phyloP scores from a whole-genome alignment of 2,329 filamentous ascomycete species.

The Sphaerulina vaccinii region DNA sequence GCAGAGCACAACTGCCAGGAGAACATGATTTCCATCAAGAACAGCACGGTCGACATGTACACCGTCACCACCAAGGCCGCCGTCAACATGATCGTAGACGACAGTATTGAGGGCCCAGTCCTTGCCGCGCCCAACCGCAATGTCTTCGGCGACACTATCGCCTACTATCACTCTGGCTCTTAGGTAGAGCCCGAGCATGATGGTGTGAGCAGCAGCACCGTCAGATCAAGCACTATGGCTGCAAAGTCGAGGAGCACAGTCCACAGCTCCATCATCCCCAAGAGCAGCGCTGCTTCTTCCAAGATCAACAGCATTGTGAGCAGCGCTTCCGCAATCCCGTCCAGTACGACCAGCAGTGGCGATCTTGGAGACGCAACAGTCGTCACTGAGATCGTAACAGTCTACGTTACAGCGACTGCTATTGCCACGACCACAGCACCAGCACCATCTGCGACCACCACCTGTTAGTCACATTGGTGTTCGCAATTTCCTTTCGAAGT shows the following conservation, averaged over 20 bases:
- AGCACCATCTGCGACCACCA: background rate
- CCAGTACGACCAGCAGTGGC: background rate
- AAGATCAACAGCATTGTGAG: conserved; percentile 1
- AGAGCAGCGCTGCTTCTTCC: background rate
- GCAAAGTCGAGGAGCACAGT: too few species aligned
- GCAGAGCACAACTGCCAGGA: conserved; percentile 50
- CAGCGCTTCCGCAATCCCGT: background rate
- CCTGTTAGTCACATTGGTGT: conserved; percentile 3
- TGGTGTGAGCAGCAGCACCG: conserved; percentile 1
- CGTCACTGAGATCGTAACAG: background rate
- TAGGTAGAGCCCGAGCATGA: background rate
- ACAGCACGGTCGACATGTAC: conserved; percentile 47
- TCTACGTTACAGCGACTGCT: background rate
- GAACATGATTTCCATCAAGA: conserved; percentile 49
- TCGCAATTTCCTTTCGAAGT: conserved; percentile 2
- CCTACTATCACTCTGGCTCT: conserved; percentile 31
- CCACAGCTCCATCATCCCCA: background rate
- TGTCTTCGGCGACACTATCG: conserved; percentile 51
- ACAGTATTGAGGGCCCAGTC: conserved; percentile 38
- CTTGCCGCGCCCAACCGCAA: conserved; percentile 48
- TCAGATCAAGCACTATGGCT: background rate
- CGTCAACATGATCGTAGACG: conserved; percentile 50
- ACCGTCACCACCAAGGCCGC: conserved; percentile 50
- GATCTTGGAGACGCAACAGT: background rate
- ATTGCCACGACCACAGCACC: background rate